These are phyloP conservation scores for Thamnidium elegans DNA, from an alignment of 192 early-diverging fungal genomes.

Conservation along the genomic window DNA sequence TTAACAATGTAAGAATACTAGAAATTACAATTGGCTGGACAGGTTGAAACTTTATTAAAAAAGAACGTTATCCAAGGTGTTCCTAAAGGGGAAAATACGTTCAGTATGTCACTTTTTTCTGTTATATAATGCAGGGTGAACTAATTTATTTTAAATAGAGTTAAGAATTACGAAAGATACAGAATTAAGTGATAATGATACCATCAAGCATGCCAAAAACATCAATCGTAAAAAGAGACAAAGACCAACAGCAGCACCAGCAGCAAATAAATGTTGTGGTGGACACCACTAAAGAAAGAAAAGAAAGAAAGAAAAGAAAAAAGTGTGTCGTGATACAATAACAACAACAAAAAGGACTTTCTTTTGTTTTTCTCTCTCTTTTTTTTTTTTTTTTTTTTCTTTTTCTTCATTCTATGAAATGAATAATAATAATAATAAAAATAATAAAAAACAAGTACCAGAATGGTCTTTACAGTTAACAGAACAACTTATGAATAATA, in stretches of 20 bases:
- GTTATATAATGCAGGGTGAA: background rate
- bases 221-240: slow-evolving; percentile 22
- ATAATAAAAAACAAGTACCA: background rate
- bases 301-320: too few species aligned
- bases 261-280: slow-evolving; percentile 14
- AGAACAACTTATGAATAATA: background rate
- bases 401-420: too few species aligned
- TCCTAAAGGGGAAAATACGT: slow-evolving; percentile 15
- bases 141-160: slow-evolving; percentile 12
- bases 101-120: slow-evolving; percentile 11
- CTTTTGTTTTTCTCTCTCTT: too few species aligned
- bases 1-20: background rate
- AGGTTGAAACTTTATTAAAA: slow-evolving; percentile 27
- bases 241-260: background rate
- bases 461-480: slow-evolving; percentile 9
- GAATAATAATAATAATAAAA: too few species aligned
- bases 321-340: too few species aligned
- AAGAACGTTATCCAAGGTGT: slow-evolving; percentile 31
- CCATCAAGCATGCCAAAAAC: slow-evolving; percentile 29
- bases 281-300: slow-evolving; percentile 15
- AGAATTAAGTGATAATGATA: slow-evolving; percentile 37
- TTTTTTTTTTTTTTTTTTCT: too few species aligned
- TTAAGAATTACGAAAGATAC: slow-evolving; percentile 32
- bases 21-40: slow-evolving; percentile 30
- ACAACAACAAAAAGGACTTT: too few species aligned